A percentile compares a stretch with the other conserved stretches of the same genome.
phyloP scores from a whole-genome alignment of 129 eudicot species.

The Centrapalus pauciflorus region DNA sequence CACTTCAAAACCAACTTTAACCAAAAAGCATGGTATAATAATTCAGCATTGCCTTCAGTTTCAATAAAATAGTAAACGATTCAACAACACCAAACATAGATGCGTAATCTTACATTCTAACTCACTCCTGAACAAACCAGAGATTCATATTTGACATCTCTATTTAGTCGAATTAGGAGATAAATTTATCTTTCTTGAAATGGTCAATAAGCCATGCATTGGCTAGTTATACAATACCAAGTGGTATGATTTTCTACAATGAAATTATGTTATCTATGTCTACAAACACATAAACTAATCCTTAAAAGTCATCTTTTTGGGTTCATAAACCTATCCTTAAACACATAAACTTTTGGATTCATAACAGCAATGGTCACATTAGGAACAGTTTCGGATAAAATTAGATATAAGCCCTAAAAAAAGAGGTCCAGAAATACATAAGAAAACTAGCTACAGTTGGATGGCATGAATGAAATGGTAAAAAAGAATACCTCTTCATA shows the following conservation, averaged over 20 bases:
- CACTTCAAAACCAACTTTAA: neutral
- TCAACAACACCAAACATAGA: constrained; percentile 5
- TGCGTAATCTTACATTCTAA: neutral
- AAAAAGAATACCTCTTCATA: constrained; percentile 74
- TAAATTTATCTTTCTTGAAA: neutral
- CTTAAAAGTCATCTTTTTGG: neutral
- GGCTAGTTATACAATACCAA: neutral
- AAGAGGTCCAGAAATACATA: neutral
- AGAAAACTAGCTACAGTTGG: neutral
- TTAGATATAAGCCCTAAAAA: neutral
- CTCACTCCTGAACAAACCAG: neutral
- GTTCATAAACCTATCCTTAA: neutral
- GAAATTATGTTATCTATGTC: neutral
- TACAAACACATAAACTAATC: neutral
- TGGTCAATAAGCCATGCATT: neutral
- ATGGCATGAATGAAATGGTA: neutral
- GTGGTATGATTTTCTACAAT: neutral
- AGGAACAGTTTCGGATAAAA: neutral
- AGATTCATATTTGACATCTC: neutral
- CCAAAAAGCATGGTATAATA: neutral
- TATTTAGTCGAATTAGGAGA: neutral
- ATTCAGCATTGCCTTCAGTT: neutral
- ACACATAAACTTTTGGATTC: neutral
- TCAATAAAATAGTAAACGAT: neutral
- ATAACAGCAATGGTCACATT: neutral